A percentile compares a stretch with the other conserved stretches of the same genome.
These are phyloP conservation scores for Phellopilus nigrolimitatus DNA, from an alignment of 1,284 basidiomycete genomes.

Conservation along the genomic window DNA sequence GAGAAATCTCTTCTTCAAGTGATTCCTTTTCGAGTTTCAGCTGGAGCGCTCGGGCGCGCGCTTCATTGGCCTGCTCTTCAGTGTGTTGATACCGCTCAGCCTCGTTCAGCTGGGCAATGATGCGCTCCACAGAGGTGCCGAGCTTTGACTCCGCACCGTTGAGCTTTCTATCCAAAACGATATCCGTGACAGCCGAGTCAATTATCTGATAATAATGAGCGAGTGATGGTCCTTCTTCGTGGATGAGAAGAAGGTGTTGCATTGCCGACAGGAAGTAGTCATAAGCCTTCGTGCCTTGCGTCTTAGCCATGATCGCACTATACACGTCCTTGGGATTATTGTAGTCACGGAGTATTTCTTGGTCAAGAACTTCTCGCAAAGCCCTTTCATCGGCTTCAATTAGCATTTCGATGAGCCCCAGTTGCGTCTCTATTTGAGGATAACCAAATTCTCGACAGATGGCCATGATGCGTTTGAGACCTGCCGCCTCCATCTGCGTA, in stretches of 20 bases:
- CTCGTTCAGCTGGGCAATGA: conserved; percentile 90
- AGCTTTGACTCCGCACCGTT: conserved; percentile 81
- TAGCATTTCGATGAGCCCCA: conserved; percentile 61
- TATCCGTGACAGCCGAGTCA: conserved; percentile 88
- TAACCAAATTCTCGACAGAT: conserved; percentile 71
- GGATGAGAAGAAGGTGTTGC: conserved; percentile 89
- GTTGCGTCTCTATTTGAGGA: conserved; percentile 60
- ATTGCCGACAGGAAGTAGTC: conserved; percentile 90
- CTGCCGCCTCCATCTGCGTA: conserved; percentile 85
- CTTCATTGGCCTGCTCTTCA: conserved; percentile 74
- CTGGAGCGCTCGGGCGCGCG: conserved; percentile 58
- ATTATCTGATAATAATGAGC: conserved; percentile 91
- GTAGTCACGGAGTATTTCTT: conserved; percentile 73
- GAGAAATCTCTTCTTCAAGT: conserved; percentile 76
- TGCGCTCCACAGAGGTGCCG: conserved; percentile 84
- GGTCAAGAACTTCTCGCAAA: conserved; percentile 74
- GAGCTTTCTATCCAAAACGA: conserved; percentile 91
- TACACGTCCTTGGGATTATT: conserved; percentile 85
- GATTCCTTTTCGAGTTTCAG: conserved; percentile 69
- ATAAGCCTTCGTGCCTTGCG: conserved; percentile 72
- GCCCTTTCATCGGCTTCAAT: conserved; percentile 79
- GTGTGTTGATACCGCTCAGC: conserved; percentile 79
- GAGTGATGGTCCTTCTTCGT: conserved; percentile 80
- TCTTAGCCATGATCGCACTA: conserved; percentile 71
- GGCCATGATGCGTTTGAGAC: conserved; percentile 70